Base-by-base conservation (phyloP, 2,329 filamentous ascomycete species). In the Penicillium sp. region DNA sequence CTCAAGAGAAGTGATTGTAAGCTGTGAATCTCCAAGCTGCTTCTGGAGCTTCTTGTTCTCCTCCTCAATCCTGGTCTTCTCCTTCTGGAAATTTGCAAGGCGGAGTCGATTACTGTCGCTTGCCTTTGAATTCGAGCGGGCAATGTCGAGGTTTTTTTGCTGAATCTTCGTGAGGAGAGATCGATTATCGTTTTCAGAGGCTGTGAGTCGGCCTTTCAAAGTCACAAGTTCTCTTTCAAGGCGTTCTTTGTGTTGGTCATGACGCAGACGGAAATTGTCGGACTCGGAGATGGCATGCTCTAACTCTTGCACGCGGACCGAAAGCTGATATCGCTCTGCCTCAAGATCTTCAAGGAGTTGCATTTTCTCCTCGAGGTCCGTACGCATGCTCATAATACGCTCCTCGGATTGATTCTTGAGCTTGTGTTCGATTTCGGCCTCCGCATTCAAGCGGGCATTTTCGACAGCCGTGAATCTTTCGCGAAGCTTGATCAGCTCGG, bases 161-260 rank as follows among this genome's bases (percentile, higher is more conserved):
- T 98, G 94, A 19, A 99, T 85, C 78, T 98, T 98, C 81, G 97
- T 98, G 67, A 98, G 85, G n/a, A 99, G 82, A 5, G 93, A 90
- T 56, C 92, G 89, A 72, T 98, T 98, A 79, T 98, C 94, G 70
- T 98, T 97, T 76, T 99, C 94, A 0, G 94, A 98, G 26, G 94
- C 95, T 8, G 90, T 86, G 44, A 99, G 83, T 24, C 94, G 89
- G 63, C 93, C 93, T 76, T 95, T 96, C 68, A 97, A 87, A 0
- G 94, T 97, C 24, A 92, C 89, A 7, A 98, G 84, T 75, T 99
- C 95, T 24, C 93, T 88, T 76, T 98, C 93, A 49, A 97, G 84
- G 38, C 95, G 89, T 75, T 97, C 93, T 76, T 98, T 98, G 66
- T 93, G 90, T 73, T 97, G 92, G 71, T 98, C 95, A 70, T 96